Conservation (phyloP, 805 yeast genomes). For the Ascoidea rubescens region DNA sequence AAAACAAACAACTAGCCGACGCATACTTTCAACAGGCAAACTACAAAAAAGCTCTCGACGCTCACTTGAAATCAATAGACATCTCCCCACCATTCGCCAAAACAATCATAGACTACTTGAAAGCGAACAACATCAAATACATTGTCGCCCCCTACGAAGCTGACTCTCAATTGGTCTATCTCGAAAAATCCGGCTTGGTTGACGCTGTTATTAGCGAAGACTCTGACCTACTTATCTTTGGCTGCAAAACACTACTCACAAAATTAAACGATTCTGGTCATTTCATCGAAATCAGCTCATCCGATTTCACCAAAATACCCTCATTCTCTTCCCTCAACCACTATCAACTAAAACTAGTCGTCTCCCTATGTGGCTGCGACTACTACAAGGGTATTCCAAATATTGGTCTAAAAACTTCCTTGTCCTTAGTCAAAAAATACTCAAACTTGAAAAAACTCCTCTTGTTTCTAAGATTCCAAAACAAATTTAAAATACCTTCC, state of each 20-base stretch:
- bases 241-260: slow-evolving; percentile 63
- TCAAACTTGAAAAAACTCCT: slow-evolving; percentile 41
- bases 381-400: slow-evolving; percentile 78
- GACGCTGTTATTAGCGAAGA: slow-evolving; percentile 89
- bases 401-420: slow-evolving; percentile 71
- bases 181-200: slow-evolving; percentile 61
- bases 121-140: slow-evolving; percentile 40
- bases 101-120: slow-evolving; percentile 61
- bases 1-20: slow-evolving; percentile 38
- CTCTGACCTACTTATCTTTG: slow-evolving; percentile 83
- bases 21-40: slow-evolving; percentile 15
- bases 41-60: slow-evolving; percentile 45
- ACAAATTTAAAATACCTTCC: slow-evolving; percentile 39
- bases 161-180: slow-evolving; percentile 88
- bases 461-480: slow-evolving; percentile 42
- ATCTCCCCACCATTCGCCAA: slow-evolving; percentile 89
- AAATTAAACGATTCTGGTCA: slow-evolving; percentile 61
- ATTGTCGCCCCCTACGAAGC: slow-evolving; percentile 98
- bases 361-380: slow-evolving; percentile 92
- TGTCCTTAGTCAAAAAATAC: slow-evolving; percentile 38
- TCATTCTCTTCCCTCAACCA: slow-evolving; percentile 34
- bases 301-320: slow-evolving; percentile 34
- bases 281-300: slow-evolving; percentile 55
- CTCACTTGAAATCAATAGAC: slow-evolving; percentile 67
- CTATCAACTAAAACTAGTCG: slow-evolving; percentile 58